Percentiles rank a stretch among this genome's conserved stretches.
Conservation (phyloP, 2,329 filamentous ascomycete species). For the Phialophora verrucosa region DNA sequence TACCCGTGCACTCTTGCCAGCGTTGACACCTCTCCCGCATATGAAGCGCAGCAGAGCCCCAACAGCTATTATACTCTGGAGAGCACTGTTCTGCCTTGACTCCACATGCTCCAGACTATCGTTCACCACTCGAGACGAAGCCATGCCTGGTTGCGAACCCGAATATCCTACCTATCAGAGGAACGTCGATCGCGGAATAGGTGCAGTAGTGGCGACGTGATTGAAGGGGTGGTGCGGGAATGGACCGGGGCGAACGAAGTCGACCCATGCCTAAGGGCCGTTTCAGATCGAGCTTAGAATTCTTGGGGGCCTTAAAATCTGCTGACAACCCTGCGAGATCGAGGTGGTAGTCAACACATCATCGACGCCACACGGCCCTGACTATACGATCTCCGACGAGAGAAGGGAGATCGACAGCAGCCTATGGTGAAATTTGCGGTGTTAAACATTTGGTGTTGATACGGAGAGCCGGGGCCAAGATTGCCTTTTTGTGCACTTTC, state of each 20-base stretch:
- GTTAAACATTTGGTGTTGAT: not conserved
- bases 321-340: conserved; percentile 12
- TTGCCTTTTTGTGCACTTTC: too few relatives aligned
- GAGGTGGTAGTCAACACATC: not conserved
- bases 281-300: conserved; percentile 7
- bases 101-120: not conserved
- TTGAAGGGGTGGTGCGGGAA: not conserved
- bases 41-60: not conserved
- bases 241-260: not conserved
- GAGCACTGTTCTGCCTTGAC: not conserved
- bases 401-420: not conserved
- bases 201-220: conserved; percentile 4
- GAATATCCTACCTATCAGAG: conserved; percentile 6
- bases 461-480: not conserved
- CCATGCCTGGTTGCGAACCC: conserved; percentile 2
- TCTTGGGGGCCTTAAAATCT: not conserved
- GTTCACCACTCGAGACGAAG: not conserved
- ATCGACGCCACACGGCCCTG: not conserved
- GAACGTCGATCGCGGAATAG: not conserved
- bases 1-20: not conserved
- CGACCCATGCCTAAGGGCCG: not conserved
- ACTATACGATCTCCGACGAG: not conserved
- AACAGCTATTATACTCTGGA: not conserved
- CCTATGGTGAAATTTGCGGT: not conserved
- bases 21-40: not conserved